These are phyloP conservation scores for Boletus reticuloceps DNA, from an alignment of 768 basidiomycete species.

Conservation along the genomic window DNA sequence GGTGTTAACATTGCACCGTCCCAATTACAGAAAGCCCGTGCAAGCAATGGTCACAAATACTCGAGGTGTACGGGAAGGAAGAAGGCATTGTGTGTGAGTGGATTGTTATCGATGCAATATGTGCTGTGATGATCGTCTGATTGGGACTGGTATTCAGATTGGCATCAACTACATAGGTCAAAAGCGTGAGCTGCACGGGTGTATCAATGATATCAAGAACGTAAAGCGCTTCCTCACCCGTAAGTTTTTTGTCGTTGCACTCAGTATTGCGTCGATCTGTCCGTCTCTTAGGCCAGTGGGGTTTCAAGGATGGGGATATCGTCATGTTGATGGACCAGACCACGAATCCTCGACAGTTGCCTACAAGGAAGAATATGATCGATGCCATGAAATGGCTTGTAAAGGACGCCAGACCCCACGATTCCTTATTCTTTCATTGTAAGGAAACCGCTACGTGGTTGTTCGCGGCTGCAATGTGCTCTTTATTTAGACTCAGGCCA, in stretches of 20 bases:
- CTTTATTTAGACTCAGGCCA: constrained; percentile 78
- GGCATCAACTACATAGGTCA: constrained; percentile 79
- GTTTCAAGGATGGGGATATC: constrained; percentile 52
- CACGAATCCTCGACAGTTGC: constrained; percentile 40
- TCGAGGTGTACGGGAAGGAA: constrained; percentile 50
- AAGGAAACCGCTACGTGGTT: not conserved
- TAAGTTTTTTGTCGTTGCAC: constrained; percentile 27
- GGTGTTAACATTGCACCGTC: constrained; percentile 1
- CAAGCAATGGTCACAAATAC: constrained; percentile 33
- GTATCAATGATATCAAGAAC: constrained; percentile 77
- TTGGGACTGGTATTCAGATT: constrained; percentile 43
- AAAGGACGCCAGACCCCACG: constrained; percentile 60
- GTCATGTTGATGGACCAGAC: constrained; percentile 55
- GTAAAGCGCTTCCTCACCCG: constrained; percentile 66
- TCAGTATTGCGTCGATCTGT: not conserved
- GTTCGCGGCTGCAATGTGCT: not conserved
- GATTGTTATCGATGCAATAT: not conserved
- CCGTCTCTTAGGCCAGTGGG: constrained; percentile 36
- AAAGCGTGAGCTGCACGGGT: constrained; percentile 62
- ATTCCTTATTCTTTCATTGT: constrained; percentile 80
- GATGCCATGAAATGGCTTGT: constrained; percentile 68
- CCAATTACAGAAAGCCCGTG: constrained; percentile 1
- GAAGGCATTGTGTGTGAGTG: constrained; percentile 47
- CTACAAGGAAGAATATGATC: constrained; percentile 55
- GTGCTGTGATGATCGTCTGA: not conserved